These are phyloP conservation scores for Trichosporon coremiiforme DNA, from an alignment of 1,284 basidiomycete genomes.

Conservation along the genomic window DNA sequence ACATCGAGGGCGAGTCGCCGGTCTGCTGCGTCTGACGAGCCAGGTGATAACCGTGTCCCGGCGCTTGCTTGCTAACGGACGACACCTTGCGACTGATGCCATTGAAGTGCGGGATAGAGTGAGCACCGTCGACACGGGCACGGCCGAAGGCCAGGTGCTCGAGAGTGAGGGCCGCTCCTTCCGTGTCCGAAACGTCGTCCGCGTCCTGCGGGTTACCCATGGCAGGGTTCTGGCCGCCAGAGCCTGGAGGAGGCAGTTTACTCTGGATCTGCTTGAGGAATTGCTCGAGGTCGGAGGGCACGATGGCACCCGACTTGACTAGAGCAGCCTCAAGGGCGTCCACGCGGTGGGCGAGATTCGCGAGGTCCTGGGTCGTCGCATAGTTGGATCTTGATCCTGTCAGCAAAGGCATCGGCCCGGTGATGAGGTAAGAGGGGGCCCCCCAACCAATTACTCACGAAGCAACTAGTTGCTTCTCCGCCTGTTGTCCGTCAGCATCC, in stretches of 20 bases:
- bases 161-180: constrained; percentile 56
- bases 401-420: neutral
- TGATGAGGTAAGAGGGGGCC: neutral
- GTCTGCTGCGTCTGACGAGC: constrained; percentile 26
- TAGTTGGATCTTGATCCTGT: constrained; percentile 39
- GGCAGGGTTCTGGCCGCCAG: constrained; percentile 23
- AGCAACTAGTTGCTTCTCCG: constrained; percentile 47
- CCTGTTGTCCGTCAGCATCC: constrained; percentile 34
- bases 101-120: constrained; percentile 48
- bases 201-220: constrained; percentile 21
- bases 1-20: constrained; percentile 3
- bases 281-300: constrained; percentile 52
- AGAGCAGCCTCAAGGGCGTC: constrained; percentile 54
- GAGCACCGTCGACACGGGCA: constrained; percentile 46
- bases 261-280: constrained; percentile 38
- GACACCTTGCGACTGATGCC: constrained; percentile 32
- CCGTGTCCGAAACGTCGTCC: constrained; percentile 53
- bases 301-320: constrained; percentile 48
- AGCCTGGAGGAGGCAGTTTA: constrained; percentile 19
- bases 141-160: constrained; percentile 57
- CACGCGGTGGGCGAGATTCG: constrained; percentile 52
- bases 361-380: constrained; percentile 53
- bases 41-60: constrained; percentile 51
- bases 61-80: constrained; percentile 38
- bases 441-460: constrained; percentile 33